A percentile compares a stretch with the other conserved stretches of the same genome.
Conservation (phyloP, 1,284 basidiomycete species). For the Chiua sp. region DNA sequence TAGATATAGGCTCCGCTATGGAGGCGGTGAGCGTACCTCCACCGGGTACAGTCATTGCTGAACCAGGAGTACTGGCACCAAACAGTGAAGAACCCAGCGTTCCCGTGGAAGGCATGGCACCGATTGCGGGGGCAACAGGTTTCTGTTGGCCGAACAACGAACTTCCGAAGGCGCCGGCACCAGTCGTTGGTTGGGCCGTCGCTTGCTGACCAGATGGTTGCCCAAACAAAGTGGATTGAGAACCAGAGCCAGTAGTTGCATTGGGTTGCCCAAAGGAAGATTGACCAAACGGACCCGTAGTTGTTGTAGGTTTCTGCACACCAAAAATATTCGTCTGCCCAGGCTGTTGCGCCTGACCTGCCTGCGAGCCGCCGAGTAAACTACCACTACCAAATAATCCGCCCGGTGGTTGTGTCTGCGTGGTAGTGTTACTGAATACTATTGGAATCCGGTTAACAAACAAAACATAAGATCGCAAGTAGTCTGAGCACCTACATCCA, state of each 20-base stretch:
- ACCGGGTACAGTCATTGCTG: constrained; percentile 44
- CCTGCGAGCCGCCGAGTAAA: constrained; percentile 55
- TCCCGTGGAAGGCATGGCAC: constrained; percentile 43
- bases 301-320: constrained; percentile 37
- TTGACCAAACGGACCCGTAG: constrained; percentile 31
- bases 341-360: constrained; percentile 38
- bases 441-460: constrained; percentile 13
- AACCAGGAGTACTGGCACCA: constrained; percentile 48
- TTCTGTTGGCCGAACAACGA: constrained; percentile 50
- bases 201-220: constrained; percentile 43
- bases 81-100: constrained; percentile 53
- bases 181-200: constrained; percentile 36
- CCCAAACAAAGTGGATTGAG: constrained; percentile 48
- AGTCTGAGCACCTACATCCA: constrained; percentile 35
- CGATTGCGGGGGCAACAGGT: constrained; percentile 42
- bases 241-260: constrained; percentile 34
- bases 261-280: constrained; percentile 41
- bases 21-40: constrained; percentile 76
- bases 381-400: constrained; percentile 42
- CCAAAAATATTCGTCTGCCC: constrained; percentile 43
- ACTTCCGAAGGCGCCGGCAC: constrained; percentile 39
- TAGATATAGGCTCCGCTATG: constrained; percentile 90
- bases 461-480: background rate
- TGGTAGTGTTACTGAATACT: constrained; percentile 32
- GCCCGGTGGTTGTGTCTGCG: constrained; percentile 31